A percentile compares a stretch with the other conserved stretches of the same genome.
phyloP scores from a whole-genome alignment of 1,139 yeast species.

The Candida sp. region DNA sequence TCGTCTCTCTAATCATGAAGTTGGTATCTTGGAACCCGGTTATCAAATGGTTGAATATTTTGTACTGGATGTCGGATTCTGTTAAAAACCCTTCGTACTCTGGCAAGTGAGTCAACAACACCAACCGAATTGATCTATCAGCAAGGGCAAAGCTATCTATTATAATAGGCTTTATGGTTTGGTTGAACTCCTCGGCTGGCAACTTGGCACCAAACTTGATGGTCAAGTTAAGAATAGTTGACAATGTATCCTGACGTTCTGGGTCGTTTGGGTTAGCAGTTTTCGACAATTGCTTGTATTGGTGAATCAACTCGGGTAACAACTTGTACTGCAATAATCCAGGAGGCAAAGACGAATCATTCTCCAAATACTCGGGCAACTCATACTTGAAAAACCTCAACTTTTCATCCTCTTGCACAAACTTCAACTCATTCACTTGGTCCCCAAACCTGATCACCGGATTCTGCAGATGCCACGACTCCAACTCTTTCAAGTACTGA shows the following conservation, averaged over 20 bases:
- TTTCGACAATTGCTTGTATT: conserved; percentile 31
- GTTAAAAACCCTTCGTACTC: conserved; percentile 54
- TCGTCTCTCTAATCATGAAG: conserved; percentile 77
- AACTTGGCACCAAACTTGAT: conserved; percentile 49
- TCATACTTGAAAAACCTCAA: conserved; percentile 53
- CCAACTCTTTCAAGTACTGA: conserved; percentile 52
- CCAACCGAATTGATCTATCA: conserved; percentile 79
- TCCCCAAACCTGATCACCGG: conserved; percentile 50
- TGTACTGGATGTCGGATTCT: conserved; percentile 68
- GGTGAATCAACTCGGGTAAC: conserved; percentile 65
- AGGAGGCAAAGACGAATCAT: conserved; percentile 46
- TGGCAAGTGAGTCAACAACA: conserved; percentile 68
- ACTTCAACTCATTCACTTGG: conserved; percentile 55
- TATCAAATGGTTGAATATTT: conserved; percentile 67
- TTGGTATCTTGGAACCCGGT: conserved; percentile 90
- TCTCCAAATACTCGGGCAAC: conserved; percentile 32
- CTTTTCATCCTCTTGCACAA: conserved; percentile 55
- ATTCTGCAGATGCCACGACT: conserved; percentile 42
- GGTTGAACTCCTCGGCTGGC: conserved; percentile 41
- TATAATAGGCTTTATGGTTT: conserved; percentile 63
- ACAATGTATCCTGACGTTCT: conserved; percentile 42
- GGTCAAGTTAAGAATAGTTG: conserved; percentile 50
- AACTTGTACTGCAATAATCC: conserved; percentile 66
- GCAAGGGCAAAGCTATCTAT: conserved; percentile 65
- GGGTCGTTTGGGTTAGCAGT: conserved; percentile 28